A percentile compares a stretch with the other conserved stretches of the same genome.
Evolutionary conservation across 495 filamentous ascomycete genomes (phyloP).

Genomic region (Beverwykella pulmonaria): DNA sequence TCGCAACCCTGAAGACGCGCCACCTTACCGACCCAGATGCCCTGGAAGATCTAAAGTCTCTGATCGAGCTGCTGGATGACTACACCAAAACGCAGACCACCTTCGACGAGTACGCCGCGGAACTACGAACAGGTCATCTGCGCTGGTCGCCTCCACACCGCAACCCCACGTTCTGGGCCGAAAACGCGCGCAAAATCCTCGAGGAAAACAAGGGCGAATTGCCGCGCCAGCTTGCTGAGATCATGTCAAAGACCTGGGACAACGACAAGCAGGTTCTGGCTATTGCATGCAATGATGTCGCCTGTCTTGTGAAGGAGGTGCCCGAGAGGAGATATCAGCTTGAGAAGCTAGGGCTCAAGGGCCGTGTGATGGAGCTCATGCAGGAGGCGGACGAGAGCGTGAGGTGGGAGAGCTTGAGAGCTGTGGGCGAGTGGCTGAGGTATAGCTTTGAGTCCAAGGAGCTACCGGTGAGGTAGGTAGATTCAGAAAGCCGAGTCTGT

Average conservation of each 20-base stretch:
- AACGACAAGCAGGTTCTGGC: conserved; percentile 94
- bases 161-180: conserved; percentile 86
- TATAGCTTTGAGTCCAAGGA: conserved; percentile 53
- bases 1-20: conserved; percentile 77
- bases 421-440: conserved; percentile 90
- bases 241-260: conserved; percentile 82
- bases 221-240: conserved; percentile 81
- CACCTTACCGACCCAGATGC: conserved; percentile 89
- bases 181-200: conserved; percentile 90
- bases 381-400: conserved; percentile 84
- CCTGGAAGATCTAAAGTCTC: conserved; percentile 75
- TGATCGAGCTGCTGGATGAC: conserved; percentile 81
- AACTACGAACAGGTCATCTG: conserved; percentile 84
- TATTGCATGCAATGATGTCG: conserved; percentile 94
- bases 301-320: conserved; percentile 83
- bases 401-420: conserved; percentile 91
- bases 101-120: conserved; percentile 91
- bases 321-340: conserved; percentile 80
- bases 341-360: conserved; percentile 90
- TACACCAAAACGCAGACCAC: conserved; percentile 97
- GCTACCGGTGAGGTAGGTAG: conserved; percentile 15
- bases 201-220: conserved; percentile 80
- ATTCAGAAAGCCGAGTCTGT: not conserved
- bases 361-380: conserved; percentile 95
- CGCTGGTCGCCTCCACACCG: conserved; percentile 96